Conservation (phyloP, 2,329 filamentous ascomycete genomes). For the Colletotrichum cordylinicola region DNA sequence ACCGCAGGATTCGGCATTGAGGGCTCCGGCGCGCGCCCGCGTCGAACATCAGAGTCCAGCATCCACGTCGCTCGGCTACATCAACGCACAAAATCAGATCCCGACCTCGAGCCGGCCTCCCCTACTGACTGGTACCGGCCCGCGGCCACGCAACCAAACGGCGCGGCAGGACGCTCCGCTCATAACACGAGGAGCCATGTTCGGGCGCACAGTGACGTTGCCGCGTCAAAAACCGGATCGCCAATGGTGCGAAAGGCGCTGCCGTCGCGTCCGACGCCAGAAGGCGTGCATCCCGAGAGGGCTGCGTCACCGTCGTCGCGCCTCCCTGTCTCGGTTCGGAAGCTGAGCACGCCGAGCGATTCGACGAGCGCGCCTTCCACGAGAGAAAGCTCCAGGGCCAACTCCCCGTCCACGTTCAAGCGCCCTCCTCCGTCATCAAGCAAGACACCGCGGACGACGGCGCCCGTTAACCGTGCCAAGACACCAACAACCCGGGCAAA, state of each 20-base stretch:
- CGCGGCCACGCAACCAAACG: conserved; percentile 30
- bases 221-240: conserved; percentile 38
- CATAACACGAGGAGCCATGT: conserved; percentile 38
- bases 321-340: conserved; percentile 52
- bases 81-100: conserved; percentile 61
- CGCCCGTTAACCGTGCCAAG: conserved; percentile 48
- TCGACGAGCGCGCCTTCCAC: conserved; percentile 41
- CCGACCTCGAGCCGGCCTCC: conserved; percentile 64
- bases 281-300: conserved; percentile 27
- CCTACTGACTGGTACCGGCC: conserved; percentile 70
- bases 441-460: conserved; percentile 41
- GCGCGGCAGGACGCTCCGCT: conserved; percentile 3
- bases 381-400: conserved; percentile 52
- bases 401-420: conserved; percentile 56
- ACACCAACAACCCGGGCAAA: conserved; percentile 49
- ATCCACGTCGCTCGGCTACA: conserved; percentile 58
- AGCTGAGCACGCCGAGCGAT: conserved; percentile 30
- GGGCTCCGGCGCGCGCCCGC: conserved; percentile 45
- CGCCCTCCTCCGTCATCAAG: conserved; percentile 45
- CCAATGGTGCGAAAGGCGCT: conserved; percentile 37
- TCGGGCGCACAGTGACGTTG: conserved; percentile 68
- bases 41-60: conserved; percentile 76
- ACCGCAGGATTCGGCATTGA: conserved; percentile 68
- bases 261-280: conserved; percentile 26
- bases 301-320: conserved; percentile 41